Base-by-base conservation (phyloP, 2,329 filamentous ascomycete genomes). In the Pyrenophora graminea region DNA sequence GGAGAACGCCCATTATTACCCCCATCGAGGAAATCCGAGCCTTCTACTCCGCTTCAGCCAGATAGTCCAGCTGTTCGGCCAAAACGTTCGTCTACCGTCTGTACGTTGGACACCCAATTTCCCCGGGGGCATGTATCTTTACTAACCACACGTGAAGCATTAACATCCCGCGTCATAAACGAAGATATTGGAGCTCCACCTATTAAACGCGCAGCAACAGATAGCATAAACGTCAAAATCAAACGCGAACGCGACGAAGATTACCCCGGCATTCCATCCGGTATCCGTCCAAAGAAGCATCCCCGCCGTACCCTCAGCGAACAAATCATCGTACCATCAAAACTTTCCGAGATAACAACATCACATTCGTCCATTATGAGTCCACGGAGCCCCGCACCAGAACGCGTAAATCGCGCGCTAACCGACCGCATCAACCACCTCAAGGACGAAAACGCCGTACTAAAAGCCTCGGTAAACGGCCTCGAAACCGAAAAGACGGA, bases 71-170 rank as follows among this genome's bases (percentile, higher is more conserved):
- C 56, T n/a, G 61, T 62, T 79, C 85, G 54, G 87, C 88, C 19
- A 86, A 85, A 68, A 76, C 77, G 17, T 84, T 87, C 13, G 75
- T 91, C 37, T 84, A 85, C 6, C 75, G 82, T 25, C 83, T 90
- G 12, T 87, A 84, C 83, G 82, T 88, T 47, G 69, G 73, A 23
- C 6, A 6, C 6, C 13, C 9, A 25, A 25, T 25, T 4, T 33
- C 53, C 38, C 15, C 23, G 23, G 23, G 23, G 8, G 32, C 15
- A 17, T 9, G 31, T 9, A 12, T 4, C 27, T 30, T 3, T 30
- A 13, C 27, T 30, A 30, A 30, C 10, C 2, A 30, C 27, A 13
- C 27, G 27, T 30, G 10, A 30, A 63, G 53, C 51, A 31, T 59
- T 43, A 31, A 48, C 44, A 5, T 47, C 55, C 9, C 48, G 51